Evolutionary conservation across 257 asterid genomes (phyloP).

Genomic region (Coffea eugenioides): DNA sequence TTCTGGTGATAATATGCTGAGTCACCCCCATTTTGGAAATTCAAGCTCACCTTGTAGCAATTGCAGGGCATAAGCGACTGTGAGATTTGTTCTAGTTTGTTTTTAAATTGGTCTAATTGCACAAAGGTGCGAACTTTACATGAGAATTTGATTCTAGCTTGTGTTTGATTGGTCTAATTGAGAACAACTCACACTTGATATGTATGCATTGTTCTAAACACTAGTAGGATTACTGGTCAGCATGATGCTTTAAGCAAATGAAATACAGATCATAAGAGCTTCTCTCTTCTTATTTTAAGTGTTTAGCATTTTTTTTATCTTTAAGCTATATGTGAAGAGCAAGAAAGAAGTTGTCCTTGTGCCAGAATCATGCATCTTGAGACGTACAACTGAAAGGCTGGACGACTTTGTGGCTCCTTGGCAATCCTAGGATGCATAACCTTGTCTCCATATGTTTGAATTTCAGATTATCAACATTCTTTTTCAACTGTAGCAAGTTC

Average conservation of each 20-base stretch:
- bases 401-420: neutral
- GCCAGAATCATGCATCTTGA: neutral
- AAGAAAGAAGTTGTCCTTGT: neutral
- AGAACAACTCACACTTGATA: neutral
- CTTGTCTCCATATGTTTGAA: neutral
- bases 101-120: neutral
- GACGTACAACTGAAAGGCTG: neutral
- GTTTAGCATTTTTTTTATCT: neutral
- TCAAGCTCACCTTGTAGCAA: neutral
- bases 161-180: neutral
- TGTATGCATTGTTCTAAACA: neutral
- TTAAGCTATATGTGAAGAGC: neutral
- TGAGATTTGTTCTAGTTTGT: too few species aligned
- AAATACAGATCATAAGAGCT: neutral
- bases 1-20: neutral
- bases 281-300: neutral
- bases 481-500: neutral
- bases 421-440: neutral
- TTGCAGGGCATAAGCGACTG: neutral
- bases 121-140: neutral
- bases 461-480: neutral
- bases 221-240: neutral
- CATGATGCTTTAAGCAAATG: neutral
- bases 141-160: neutral
- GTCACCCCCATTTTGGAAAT: neutral